Base-by-base conservation (phyloP, 2,329 filamentous ascomycete genomes). In the Paecilomyces niveus region DNA sequence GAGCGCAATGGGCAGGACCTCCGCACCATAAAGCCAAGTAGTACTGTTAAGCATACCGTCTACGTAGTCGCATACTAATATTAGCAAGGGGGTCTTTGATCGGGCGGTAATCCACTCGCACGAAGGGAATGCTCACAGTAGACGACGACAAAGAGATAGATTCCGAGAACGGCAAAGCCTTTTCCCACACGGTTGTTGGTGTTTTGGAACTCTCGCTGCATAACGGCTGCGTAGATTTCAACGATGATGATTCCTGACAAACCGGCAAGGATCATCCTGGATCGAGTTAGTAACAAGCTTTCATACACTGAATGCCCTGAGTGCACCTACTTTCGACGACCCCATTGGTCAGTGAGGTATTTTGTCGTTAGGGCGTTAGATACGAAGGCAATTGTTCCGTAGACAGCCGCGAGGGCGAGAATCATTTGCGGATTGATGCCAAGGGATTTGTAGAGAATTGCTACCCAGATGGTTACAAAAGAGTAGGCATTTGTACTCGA, bases 161-260 rank as follows among this genome's bases (percentile, higher is more conserved):
- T 85, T 0, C 82, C 83, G 1, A 85, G 70, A 29, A 85, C 78
- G 0, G 83, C 81, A 64, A 85, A 85, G 0, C 81, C 83, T 64
- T 85, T 85, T 39, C 83, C 83, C 29, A 84, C 65, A 3, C 71
- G 70, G 65, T 84, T 85, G 58, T 82, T 67, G 0, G 79, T 82
- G 60, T 82, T 73, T 64, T 85, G 81, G 65, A 85, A 85, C 53
- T 78, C 67, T 29, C 75, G 74, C 68, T 85, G 83, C 81, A 85
- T 85, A 50, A 85, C 78, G 1, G 83, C 81, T 0, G 82, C 76
- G 62, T 85, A 85, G 56, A 85, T 83, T 63, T 85, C 81, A 54
- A 83, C 78, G n/a, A 83, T 11, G 13, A 84, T 73, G 50, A 85
- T 76, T 1, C 80, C 79, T 3, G 68, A 63, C 2, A 85, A 66